A percentile compares a stretch with the other conserved stretches of the same genome.
Evolutionary conservation across 176 grass and related monocot genomes (phyloP).

Genomic region (Cymbopogon citratus): DNA sequence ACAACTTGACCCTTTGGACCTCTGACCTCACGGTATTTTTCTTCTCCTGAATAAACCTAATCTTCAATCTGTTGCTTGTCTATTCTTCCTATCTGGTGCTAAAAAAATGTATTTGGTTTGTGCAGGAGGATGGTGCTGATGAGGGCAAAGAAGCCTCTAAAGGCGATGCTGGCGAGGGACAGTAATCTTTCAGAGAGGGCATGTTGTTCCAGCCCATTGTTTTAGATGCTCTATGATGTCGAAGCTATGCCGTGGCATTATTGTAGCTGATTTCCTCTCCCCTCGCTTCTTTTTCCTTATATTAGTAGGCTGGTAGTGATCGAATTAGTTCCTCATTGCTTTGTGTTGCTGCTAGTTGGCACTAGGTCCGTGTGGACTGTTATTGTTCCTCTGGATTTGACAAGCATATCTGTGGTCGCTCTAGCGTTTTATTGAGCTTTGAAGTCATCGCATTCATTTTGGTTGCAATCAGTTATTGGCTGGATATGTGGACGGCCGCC

Average conservation of each 20-base stretch:
- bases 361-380: slow-evolving; percentile 2
- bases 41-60: background rate
- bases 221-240: slow-evolving; percentile 19
- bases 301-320: slow-evolving; percentile 21
- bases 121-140: slow-evolving; percentile 64
- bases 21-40: slow-evolving; percentile 69
- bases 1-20: slow-evolving; percentile 93
- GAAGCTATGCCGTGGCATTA: background rate
- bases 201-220: background rate
- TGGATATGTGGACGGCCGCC: too few species aligned
- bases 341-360: slow-evolving; percentile 19
- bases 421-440: slow-evolving; percentile 30
- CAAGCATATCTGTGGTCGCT: slow-evolving; percentile 14
- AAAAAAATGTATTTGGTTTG: background rate
- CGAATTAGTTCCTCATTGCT: slow-evolving; percentile 26
- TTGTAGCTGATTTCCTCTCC: slow-evolving; percentile 17
- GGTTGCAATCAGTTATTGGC: background rate
- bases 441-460: background rate
- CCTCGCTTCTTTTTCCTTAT: background rate
- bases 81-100: background rate
- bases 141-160: slow-evolving; percentile 64
- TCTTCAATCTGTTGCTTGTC: background rate
- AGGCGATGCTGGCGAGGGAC: slow-evolving; percentile 44
- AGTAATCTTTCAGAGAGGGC: slow-evolving; percentile 24
- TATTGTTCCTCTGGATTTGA: slow-evolving; percentile 29